Evolutionary conservation across 2,329 filamentous ascomycete genomes (phyloP), one percentile per base, ranked within the genome.

Genomic region (Xylariaceae sp.): DNA sequence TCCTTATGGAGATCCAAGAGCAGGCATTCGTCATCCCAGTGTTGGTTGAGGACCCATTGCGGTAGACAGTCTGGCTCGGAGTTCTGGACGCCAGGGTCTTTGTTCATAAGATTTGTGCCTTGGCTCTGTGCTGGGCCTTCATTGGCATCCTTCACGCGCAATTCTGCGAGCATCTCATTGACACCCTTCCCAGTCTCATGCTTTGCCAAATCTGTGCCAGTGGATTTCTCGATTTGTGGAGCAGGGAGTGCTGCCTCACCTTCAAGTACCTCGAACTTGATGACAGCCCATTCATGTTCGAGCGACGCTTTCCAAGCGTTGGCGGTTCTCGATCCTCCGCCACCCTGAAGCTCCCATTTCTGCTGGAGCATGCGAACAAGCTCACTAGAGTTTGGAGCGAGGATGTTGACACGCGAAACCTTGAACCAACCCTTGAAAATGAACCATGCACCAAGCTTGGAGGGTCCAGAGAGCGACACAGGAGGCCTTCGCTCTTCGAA

Each of bases 371-470:
- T 63, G 41, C 57, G 55, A 7, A 59, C 49, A 14, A 67, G 61
- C 55, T 64, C 60, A 6, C 51, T 51, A 3, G 63, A 63, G 3
- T 45, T 44, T 6, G 65, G 63, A 0, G 63, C 60, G 1, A 67
- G 49, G 17, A 66, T 16, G 42, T 57, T 60, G 50, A 67, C 43
- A 12, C 55, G 60, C 10, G 48, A 28, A 17, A 66, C 45, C 28
- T 34, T 48, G 54, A 58, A 62, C 65, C 65, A 67, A 22, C 65
- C 64, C 14, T 16, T 48, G 55, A 67, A 67, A 4, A 39, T 42
- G 42, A 64, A 66, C 5, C 33, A 39, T 6, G 14, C 22, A 7
- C 22, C 22, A 28, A 28, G 11, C 6, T 6, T 34, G 5, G 6
- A 6, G n/a, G 6, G 33, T 12, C 19, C 28, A 3, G 7, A 14